Conservation (phyloP, 2,329 filamentous ascomycete genomes). For the Pyrenophora tritici-repentis region DNA sequence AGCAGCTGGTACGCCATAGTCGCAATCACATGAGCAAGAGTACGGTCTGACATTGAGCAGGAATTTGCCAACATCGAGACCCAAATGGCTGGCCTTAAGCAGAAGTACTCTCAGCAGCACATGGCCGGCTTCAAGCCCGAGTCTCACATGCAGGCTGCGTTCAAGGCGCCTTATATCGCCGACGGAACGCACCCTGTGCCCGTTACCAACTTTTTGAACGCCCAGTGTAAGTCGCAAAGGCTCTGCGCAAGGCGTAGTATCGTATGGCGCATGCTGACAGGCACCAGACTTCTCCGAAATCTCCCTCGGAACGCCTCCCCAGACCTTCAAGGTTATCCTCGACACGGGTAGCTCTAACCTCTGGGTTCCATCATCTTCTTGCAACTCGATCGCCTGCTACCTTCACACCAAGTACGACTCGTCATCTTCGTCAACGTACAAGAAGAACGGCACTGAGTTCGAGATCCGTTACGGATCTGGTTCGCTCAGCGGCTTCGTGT, state of each 20-base stretch:
- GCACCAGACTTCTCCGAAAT: conserved; percentile 91
- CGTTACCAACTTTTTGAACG: conserved; percentile 97
- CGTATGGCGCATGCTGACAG: conserved; percentile 23
- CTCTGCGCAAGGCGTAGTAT: background rate
- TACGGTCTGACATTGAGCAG: conserved; percentile 51
- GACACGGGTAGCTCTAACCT: conserved; percentile 99
- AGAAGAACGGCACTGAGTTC: conserved; percentile 90
- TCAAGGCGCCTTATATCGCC: conserved; percentile 71
- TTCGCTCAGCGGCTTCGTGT: conserved; percentile 90
- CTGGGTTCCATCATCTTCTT: conserved; percentile 92
- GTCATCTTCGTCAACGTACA: conserved; percentile 83
- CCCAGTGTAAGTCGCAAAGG: conserved; percentile 77
- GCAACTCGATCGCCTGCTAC: conserved; percentile 96
- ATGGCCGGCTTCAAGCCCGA: conserved; percentile 81
- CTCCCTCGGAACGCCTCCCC: conserved; percentile 85
- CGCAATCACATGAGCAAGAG: conserved; percentile 10
- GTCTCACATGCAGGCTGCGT: conserved; percentile 73
- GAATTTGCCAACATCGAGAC: conserved; percentile 77
- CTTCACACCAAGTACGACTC: conserved; percentile 97
- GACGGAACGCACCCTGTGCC: conserved; percentile 79
- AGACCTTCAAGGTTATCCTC: conserved; percentile 97
- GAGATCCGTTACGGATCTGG: conserved; percentile 96
- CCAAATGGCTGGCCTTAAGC: conserved; percentile 80
- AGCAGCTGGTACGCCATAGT: conserved; percentile 78
- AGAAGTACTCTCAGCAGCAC: conserved; percentile 72